These are phyloP conservation scores for Kazachstania psychrophila DNA, from an alignment of 805 yeast species.

Conservation along the genomic window DNA sequence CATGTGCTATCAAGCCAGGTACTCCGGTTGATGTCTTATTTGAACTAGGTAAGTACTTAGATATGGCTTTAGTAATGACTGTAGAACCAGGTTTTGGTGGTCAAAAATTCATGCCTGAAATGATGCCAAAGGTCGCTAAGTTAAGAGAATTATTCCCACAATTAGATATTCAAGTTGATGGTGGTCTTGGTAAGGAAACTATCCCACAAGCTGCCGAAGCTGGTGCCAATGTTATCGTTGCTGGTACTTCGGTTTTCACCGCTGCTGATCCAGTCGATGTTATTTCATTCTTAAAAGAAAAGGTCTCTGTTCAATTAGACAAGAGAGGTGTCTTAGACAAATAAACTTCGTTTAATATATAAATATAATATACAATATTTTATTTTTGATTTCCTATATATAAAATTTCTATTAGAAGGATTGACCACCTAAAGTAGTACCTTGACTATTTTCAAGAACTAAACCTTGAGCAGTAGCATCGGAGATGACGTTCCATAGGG, in stretches of 20 bases:
- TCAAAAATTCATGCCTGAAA: slow-evolving; percentile 85
- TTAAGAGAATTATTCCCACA: slow-evolving; percentile 67
- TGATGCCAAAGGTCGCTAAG: slow-evolving; percentile 90
- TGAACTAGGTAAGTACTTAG: slow-evolving; percentile 67
- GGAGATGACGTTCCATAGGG: slow-evolving; percentile 65
- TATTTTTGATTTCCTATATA: background rate
- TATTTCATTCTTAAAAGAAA: slow-evolving; percentile 55
- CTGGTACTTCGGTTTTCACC: slow-evolving; percentile 89
- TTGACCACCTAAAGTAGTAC: slow-evolving; percentile 81
- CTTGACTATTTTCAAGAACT: slow-evolving; percentile 47
- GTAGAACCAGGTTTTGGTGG: slow-evolving; percentile 99
- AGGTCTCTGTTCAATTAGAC: slow-evolving; percentile 45
- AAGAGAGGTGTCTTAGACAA: slow-evolving; percentile 36
- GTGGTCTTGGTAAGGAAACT: slow-evolving; percentile 84
- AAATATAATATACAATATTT: background rate
- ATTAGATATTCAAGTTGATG: slow-evolving; percentile 90
- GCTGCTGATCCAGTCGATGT: slow-evolving; percentile 73
- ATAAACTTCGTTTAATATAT: background rate
- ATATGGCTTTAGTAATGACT: slow-evolving; percentile 96
- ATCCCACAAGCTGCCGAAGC: slow-evolving; percentile 86
- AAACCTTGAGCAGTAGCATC: slow-evolving; percentile 40
- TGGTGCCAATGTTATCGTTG: slow-evolving; percentile 96
- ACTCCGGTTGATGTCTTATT: slow-evolving; percentile 77
- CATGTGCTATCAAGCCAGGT: slow-evolving; percentile 89
- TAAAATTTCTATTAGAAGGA: slow-evolving; percentile 32